Evolutionary conservation across 331 rosid genomes (phyloP).

Genomic region (Malus hybrid): DNA sequence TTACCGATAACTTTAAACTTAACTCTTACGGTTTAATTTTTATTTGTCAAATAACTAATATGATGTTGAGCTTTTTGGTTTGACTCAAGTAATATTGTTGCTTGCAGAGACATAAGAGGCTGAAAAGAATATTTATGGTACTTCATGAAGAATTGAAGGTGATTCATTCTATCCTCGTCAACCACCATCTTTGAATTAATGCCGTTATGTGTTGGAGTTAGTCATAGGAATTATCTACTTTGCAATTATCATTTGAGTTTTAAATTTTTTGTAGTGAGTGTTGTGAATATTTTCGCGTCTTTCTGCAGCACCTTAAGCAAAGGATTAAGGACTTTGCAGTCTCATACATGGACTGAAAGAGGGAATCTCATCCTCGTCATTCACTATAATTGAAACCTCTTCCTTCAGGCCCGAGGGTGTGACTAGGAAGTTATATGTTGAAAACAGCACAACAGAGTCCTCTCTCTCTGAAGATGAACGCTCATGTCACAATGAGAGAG

Average conservation of each 20-base stretch:
- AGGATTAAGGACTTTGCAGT: conserved; percentile 59
- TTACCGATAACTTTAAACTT: neutral
- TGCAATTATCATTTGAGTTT: neutral
- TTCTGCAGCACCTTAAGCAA: conserved; percentile 64
- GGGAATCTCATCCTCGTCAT: no score
- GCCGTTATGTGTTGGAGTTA: neutral
- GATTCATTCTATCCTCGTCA: conserved; percentile 3
- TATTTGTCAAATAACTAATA: no score
- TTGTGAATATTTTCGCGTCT: conserved; percentile 4
- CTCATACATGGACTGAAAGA: conserved; percentile 25
- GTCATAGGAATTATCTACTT: neutral
- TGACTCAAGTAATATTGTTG: conserved; percentile 11
- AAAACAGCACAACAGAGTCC: conserved; percentile 4
- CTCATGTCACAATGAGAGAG: conserved; percentile 7
- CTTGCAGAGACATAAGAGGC: conserved; percentile 86
- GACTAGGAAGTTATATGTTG: neutral
- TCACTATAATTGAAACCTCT: conserved; percentile 1
- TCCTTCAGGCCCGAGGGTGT: conserved; percentile 7
- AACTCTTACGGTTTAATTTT: no score
- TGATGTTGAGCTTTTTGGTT: neutral
- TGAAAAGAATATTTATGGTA: conserved; percentile 78
- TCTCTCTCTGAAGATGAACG: neutral
- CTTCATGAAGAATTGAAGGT: conserved; percentile 85
- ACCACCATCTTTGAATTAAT: no score
- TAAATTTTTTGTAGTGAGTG: neutral